phyloP scores from a whole-genome alignment of 345 rosid species.

The Ceriops zippeliana region DNA sequence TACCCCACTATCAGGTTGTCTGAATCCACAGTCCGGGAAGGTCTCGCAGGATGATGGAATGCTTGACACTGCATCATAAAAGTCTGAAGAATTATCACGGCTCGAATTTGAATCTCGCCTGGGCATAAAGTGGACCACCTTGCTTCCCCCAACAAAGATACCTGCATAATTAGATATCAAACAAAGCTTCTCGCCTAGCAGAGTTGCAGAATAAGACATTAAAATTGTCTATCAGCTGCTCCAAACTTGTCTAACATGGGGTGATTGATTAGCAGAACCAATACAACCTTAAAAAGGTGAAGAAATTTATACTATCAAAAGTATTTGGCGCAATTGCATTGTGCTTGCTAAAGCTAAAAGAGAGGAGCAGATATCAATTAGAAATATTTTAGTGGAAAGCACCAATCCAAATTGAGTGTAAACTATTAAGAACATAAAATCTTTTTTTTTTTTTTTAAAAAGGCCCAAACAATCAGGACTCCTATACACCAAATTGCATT shows the following conservation, averaged over 20 bases:
- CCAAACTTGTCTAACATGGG: not conserved
- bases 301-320: not conserved
- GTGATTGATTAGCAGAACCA: not conserved
- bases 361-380: too few species aligned
- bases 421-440: too few species aligned
- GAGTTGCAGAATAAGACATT: not conserved
- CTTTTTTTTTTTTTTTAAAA: too few species aligned
- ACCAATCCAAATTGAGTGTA: too few species aligned
- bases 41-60: slow-evolving; percentile 51
- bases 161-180: slow-evolving; percentile 38
- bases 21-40: slow-evolving; percentile 91
- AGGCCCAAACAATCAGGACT: too few species aligned
- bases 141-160: slow-evolving; percentile 94
- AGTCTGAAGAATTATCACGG: slow-evolving; percentile 35
- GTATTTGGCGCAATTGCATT: not conserved
- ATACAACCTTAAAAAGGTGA: not conserved
- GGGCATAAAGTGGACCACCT: slow-evolving; percentile 94
- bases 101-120: slow-evolving; percentile 41
- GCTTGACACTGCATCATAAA: slow-evolving; percentile 35
- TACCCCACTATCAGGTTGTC: slow-evolving; percentile 73
- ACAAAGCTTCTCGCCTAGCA: not conserved
- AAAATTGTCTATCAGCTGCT: not conserved
- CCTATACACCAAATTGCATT: too few species aligned
- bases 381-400: too few species aligned
- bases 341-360: not conserved